Base-by-base conservation (phyloP, 208 protist species). In the Leishmania tarentolae region DNA sequence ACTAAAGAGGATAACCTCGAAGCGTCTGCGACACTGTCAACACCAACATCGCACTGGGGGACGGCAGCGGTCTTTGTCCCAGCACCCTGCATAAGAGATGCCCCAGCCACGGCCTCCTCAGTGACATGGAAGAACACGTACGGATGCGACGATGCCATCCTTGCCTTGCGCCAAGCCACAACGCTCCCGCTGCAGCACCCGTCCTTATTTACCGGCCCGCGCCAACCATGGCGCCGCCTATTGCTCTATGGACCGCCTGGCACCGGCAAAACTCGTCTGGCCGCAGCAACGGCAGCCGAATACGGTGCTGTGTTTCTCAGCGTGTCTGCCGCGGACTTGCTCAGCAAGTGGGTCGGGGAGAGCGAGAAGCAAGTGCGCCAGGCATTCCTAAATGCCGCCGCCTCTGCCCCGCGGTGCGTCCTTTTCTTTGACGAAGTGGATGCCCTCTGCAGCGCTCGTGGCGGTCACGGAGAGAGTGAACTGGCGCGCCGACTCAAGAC, bases 231-330 rank as follows among this genome's bases (percentile, higher is more conserved):
- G 71, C 98, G 99, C 83, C 96, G 96, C 28, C 93, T 99, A 15
- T 91, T 99, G 19, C 89, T 99, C 37, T 99, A 99, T 79, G 99
- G 99, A 3, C 98, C 99, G 13, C 98, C 98, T 21, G 98, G 98
- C 53, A 99, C 98, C 31, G 96, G 97, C 59, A 99, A 99, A 90
- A 99, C 99, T 53, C 93, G 99, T 40, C 89, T 99, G n/a, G 99
- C 99, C 0, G 91, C 98, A 61, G 99, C 99, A 0, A 99, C 99
- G 6, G 99, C 99, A 89, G 80, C 94, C 94, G 40, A 95, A 99
- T 42, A 97, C 98, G 9, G 93, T 89, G 47, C 98, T 98, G 83
- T 96, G 93, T 97, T 99, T 57, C 91, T 99, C 63, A 93, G 87
- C 31, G 82, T 99, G n/a, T 98, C 97, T 9, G 96, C 97, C 11